A percentile compares a stretch with the other conserved stretches of the same genome.
These are phyloP conservation scores for Fusarium sp. DNA, from an alignment of 2,329 filamentous ascomycete species.

Conservation along the genomic window DNA sequence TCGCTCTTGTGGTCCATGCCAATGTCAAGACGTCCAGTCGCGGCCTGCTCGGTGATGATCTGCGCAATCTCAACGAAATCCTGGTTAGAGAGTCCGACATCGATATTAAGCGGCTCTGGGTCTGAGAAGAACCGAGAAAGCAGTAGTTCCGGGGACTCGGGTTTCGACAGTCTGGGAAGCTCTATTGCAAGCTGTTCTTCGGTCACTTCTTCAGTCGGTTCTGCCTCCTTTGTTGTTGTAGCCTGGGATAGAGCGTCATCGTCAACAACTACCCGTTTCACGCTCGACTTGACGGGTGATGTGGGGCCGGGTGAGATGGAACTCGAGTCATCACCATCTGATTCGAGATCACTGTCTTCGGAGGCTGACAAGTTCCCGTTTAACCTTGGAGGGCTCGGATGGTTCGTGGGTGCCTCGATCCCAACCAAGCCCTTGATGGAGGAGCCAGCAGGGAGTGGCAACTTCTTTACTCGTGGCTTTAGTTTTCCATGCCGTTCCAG, in stretches of 20 bases:
- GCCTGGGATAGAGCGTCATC: constrained; percentile 69
- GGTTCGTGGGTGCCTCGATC: constrained; percentile 44
- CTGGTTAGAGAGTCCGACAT: constrained; percentile 66
- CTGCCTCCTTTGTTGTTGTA: constrained; percentile 66
- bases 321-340: constrained; percentile 71
- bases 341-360: constrained; percentile 67
- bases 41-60: constrained; percentile 79
- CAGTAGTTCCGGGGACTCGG: constrained; percentile 65
- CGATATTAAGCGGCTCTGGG: constrained; percentile 67
- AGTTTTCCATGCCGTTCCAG: constrained; percentile 64
- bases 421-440: constrained; percentile 49
- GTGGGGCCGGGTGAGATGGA: constrained; percentile 65
- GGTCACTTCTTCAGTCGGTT: constrained; percentile 60
- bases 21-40: constrained; percentile 65
- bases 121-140: constrained; percentile 72
- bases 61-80: constrained; percentile 79
- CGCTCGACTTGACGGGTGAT: constrained; percentile 66
- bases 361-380: constrained; percentile 60
- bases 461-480: constrained; percentile 54
- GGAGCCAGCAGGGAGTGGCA: constrained; percentile 38
- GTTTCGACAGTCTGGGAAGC: constrained; percentile 64
- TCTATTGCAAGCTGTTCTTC: constrained; percentile 66
- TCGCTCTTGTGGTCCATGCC: constrained; percentile 43
- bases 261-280: constrained; percentile 64
- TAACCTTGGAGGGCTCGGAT: constrained; percentile 57